These are phyloP conservation scores for Cryptococcus sp. DNA, from an alignment of 1,284 basidiomycete genomes.

Conservation along the genomic window DNA sequence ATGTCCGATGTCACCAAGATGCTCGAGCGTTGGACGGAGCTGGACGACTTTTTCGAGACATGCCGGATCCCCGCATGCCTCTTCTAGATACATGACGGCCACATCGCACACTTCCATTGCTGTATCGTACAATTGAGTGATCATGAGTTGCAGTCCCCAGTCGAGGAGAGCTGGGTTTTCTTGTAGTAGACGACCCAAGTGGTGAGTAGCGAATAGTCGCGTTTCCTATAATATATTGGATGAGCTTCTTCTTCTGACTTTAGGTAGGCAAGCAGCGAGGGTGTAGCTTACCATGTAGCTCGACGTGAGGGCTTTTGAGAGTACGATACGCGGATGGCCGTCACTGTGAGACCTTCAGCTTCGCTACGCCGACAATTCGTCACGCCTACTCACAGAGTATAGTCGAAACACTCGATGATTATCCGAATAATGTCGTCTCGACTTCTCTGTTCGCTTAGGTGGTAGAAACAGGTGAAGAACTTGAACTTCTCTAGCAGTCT, in stretches of 20 bases:
- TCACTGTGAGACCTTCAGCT: constrained; percentile 61
- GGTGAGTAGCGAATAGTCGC: constrained; percentile 82
- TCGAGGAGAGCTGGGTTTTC: constrained; percentile 62
- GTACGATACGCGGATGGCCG: constrained; percentile 84
- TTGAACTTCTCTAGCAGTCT: constrained; percentile 89
- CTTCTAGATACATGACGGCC: constrained; percentile 84
- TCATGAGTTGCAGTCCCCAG: constrained; percentile 83
- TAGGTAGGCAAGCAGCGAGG: neutral
- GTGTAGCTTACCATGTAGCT: constrained; percentile 68
- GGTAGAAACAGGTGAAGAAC: constrained; percentile 93
- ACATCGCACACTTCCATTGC: constrained; percentile 84
- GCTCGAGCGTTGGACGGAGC: constrained; percentile 91
- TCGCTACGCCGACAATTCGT: neutral
- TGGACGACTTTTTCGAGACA: constrained; percentile 88
- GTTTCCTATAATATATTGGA: constrained; percentile 63
- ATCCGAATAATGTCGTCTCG: constrained; percentile 89
- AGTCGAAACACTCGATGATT: constrained; percentile 90
- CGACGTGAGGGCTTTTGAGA: constrained; percentile 91
- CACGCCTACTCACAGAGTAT: constrained; percentile 66
- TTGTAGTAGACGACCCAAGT: constrained; percentile 70
- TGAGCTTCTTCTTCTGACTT: neutral
- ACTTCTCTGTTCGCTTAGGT: constrained; percentile 83
- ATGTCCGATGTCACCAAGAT: constrained; percentile 90
- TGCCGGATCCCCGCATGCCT: constrained; percentile 80
- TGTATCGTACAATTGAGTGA: constrained; percentile 95